phyloP scores from a whole-genome alignment of 495 filamentous ascomycete genomes.

The Aspergillus steynii region DNA sequence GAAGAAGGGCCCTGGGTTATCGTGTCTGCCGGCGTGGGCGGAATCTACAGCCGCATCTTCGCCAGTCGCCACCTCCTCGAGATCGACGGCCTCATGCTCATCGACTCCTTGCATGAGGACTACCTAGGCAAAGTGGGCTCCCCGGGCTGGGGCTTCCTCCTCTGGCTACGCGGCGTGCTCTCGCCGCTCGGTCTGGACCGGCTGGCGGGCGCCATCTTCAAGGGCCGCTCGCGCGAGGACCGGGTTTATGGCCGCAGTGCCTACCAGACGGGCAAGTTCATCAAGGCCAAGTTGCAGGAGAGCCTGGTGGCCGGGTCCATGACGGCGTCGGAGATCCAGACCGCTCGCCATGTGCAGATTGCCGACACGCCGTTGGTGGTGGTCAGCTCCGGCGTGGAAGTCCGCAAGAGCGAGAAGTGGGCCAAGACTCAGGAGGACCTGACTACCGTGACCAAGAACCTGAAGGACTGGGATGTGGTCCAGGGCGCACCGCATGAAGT shows the following conservation, averaged over 20 bases:
- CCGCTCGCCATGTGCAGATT: conserved; percentile 73
- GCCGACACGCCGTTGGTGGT: conserved; percentile 71
- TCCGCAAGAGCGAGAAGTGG: conserved; percentile 65
- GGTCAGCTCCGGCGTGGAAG: conserved; percentile 75
- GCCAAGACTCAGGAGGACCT: conserved; percentile 77
- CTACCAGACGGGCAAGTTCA: conserved; percentile 74
- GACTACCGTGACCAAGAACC: conserved; percentile 70
- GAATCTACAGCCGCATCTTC: conserved; percentile 88
- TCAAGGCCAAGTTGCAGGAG: conserved; percentile 92
- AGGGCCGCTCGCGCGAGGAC: conserved; percentile 76
- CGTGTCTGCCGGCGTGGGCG: conserved; percentile 72
- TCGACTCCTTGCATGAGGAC: conserved; percentile 87
- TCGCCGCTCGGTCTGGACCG: conserved; percentile 85
- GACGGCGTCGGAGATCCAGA: conserved; percentile 75
- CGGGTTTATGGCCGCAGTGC: conserved; percentile 76
- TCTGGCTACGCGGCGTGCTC: conserved; percentile 83
- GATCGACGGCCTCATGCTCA: conserved; percentile 75
- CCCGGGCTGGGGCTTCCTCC: conserved; percentile 70
- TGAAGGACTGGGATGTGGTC: conserved; percentile 85
- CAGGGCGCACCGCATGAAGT: conserved; percentile 82
- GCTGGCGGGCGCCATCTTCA: conserved; percentile 72
- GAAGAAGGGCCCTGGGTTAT: conserved; percentile 84
- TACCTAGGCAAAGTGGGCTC: conserved; percentile 65
- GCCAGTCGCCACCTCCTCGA: conserved; percentile 72
- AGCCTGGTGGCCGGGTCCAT: conserved; percentile 81